Conservation (phyloP, 1,139 yeast genomes). For the Taiozyma sp. region DNA sequence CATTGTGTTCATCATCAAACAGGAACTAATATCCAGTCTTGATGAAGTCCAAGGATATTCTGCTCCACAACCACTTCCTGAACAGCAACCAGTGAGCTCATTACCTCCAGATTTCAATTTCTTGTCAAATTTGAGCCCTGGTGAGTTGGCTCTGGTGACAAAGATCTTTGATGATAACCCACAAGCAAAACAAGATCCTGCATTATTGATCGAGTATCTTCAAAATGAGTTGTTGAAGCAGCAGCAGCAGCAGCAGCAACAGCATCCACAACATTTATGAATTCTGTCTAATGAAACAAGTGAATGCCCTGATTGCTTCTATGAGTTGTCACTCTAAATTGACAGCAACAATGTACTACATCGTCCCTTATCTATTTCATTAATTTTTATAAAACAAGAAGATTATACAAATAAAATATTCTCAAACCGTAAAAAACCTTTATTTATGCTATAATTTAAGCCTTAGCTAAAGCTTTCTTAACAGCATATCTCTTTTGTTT, state of each 20-base stretch:
- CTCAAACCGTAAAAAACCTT: conserved; percentile 5
- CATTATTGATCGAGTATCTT: conserved; percentile 15
- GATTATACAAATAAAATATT: conserved; percentile 5
- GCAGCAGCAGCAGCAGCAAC: neutral
- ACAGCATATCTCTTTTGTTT: conserved; percentile 96
- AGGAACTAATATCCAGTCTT: conserved; percentile 27
- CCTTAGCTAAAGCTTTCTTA: conserved; percentile 88
- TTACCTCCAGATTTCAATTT: conserved; percentile 12
- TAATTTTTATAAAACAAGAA: conserved; percentile 5
- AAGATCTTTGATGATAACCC: conserved; percentile 19
- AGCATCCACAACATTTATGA: neutral
- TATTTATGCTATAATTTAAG: conserved; percentile 38
- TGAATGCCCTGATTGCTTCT: conserved; percentile 1
- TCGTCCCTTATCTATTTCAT: neutral
- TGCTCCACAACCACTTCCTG: neutral
- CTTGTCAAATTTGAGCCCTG: conserved; percentile 13
- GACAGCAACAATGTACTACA: neutral
- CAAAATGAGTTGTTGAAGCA: conserved; percentile 8
- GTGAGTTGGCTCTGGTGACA: conserved; percentile 14
- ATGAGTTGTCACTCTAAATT: too few relatives aligned
- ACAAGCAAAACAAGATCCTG: conserved; percentile 15
- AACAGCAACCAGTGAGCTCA: neutral
- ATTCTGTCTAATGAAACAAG: neutral
- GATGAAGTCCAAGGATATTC: neutral
- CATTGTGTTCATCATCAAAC: conserved; percentile 44